A percentile compares a stretch with the other conserved stretches of the same genome.
phyloP scores from a whole-genome alignment of 1,139 yeast species.

The Diutina siamensis region DNA sequence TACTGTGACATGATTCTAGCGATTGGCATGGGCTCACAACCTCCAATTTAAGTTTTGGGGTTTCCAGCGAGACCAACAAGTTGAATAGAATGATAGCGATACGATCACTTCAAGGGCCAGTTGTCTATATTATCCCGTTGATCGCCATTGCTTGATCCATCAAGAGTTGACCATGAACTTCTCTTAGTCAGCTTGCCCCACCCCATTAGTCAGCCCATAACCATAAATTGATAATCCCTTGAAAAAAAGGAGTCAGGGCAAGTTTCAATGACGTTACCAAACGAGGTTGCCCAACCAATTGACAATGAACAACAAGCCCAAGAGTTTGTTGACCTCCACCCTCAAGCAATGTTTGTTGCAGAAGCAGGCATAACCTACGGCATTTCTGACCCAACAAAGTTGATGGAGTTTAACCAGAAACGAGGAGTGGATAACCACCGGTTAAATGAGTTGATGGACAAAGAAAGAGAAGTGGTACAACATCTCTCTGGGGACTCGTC shows the following conservation, averaged over 20 bases:
- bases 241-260: not conserved
- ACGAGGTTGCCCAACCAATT: not conserved
- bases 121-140: too few species aligned
- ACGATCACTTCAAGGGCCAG: too few species aligned
- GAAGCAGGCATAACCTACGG: constrained; percentile 1
- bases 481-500: not conserved
- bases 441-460: not conserved
- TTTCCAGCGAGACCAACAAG: too few species aligned
- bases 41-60: too few species aligned
- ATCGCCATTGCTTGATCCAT: too few species aligned
- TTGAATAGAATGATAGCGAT: too few species aligned
- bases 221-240: not conserved
- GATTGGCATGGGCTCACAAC: too few species aligned
- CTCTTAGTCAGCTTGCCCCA: too few species aligned
- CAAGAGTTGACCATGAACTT: too few species aligned
- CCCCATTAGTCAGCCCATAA: not conserved
- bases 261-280: not conserved
- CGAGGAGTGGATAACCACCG: not conserved
- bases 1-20: too few species aligned
- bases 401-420: not conserved
- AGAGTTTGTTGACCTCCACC: not conserved
- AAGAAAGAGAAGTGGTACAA: not conserved
- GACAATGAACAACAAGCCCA: constrained; percentile 5
- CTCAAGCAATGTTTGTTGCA: not conserved
- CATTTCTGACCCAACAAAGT: not conserved